These are phyloP conservation scores for Friedmanniomyces simplex DNA, from an alignment of 495 filamentous ascomycete species.

Conservation along the genomic window DNA sequence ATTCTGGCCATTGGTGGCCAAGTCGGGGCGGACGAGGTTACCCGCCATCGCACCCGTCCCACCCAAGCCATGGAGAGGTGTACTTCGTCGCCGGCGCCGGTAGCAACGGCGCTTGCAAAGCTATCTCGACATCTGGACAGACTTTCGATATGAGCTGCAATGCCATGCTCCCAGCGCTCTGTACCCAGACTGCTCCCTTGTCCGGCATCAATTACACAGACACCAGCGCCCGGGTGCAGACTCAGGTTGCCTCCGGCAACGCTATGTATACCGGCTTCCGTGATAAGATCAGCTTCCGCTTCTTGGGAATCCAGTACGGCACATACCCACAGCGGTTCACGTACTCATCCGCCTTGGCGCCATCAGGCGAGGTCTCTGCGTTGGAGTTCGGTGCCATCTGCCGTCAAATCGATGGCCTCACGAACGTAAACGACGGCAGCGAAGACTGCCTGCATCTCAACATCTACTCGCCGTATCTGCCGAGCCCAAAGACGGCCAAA, in stretches of 20 bases:
- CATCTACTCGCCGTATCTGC: conserved; percentile 29
- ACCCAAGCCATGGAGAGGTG: neutral
- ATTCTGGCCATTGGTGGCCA: neutral
- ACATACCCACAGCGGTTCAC: neutral
- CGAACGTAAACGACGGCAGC: conserved; percentile 28
- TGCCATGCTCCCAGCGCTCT: neutral
- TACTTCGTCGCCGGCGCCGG: neutral
- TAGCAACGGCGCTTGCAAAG: neutral
- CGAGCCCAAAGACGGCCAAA: conserved; percentile 15
- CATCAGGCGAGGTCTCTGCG: neutral
- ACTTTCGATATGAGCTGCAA: neutral
- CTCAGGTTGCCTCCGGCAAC: neutral
- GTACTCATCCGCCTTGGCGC: neutral
- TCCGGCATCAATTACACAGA: neutral
- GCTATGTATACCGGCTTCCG: neutral
- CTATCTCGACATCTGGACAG: neutral
- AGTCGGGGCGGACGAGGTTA: neutral
- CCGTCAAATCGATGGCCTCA: neutral
- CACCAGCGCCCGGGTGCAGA: neutral
- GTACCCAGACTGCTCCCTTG: neutral
- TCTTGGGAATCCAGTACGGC: neutral
- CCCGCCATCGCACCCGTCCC: neutral
- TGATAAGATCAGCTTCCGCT: neutral
- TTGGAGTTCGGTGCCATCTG: neutral
- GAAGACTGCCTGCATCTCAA: conserved; percentile 42